Conservation (phyloP, 768 basidiomycete genomes). For the Phlegmacium glaucopus region DNA sequence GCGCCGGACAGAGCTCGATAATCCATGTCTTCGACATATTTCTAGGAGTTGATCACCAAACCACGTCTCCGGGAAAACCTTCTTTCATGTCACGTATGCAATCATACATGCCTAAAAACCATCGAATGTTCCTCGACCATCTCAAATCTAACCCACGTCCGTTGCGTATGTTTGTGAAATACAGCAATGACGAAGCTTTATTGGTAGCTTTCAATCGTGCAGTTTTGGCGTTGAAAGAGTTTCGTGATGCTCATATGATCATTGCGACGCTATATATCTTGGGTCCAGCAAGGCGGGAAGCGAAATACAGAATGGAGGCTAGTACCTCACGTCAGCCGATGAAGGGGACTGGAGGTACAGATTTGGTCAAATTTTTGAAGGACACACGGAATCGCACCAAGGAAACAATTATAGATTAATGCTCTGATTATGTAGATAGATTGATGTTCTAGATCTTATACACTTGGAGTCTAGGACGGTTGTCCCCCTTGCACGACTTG, state of each 20-base stretch:
- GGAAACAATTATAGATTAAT: slow-evolving; percentile 13
- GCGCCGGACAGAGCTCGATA: slow-evolving; percentile 80
- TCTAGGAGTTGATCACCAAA: slow-evolving; percentile 61
- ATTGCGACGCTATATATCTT: slow-evolving; percentile 79
- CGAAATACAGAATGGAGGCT: slow-evolving; percentile 14
- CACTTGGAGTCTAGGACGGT: not conserved
- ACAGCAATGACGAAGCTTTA: slow-evolving; percentile 29
- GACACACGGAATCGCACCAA: slow-evolving; percentile 68
- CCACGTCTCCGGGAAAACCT: slow-evolving; percentile 23
- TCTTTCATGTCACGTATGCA: slow-evolving; percentile 75
- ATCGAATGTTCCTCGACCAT: slow-evolving; percentile 73
- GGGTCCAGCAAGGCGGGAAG: slow-evolving; percentile 53
- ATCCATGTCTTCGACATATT: slow-evolving; percentile 77
- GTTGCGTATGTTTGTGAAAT: slow-evolving; percentile 53
- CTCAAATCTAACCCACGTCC: slow-evolving; percentile 59
- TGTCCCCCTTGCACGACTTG: no score
- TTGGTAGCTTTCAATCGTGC: slow-evolving; percentile 64
- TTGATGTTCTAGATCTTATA: not conserved
- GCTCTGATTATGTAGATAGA: slow-evolving; percentile 25
- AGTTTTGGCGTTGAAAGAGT: slow-evolving; percentile 63
- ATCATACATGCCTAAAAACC: slow-evolving; percentile 81
- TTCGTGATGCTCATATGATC: slow-evolving; percentile 78
- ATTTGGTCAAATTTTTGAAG: slow-evolving; percentile 74
- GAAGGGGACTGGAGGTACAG: slow-evolving; percentile 82
- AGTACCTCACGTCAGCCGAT: slow-evolving; percentile 22